A percentile compares a stretch with the other conserved stretches of the same genome.
Conservation (phyloP, 192 early-diverging fungal genomes). For the Backusella tarrabulga region DNA sequence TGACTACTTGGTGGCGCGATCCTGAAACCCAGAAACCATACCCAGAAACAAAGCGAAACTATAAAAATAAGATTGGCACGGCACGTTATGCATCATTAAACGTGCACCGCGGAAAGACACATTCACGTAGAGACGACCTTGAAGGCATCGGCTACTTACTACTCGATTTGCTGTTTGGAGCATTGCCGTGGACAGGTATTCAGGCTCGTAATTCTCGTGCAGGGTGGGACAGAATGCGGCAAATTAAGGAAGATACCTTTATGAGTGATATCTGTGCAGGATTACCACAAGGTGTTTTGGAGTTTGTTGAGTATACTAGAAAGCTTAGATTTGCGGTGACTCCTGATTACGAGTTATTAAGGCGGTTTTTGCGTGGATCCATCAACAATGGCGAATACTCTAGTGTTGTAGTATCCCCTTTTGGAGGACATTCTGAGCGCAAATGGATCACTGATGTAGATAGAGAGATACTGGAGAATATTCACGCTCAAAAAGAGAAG, state of each 20-base stretch:
- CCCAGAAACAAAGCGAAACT: conserved; percentile 34
- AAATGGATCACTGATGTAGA: conserved; percentile 6
- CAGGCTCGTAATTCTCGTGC: conserved; percentile 77
- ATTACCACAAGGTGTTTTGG: conserved; percentile 69
- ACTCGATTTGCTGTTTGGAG: conserved; percentile 72
- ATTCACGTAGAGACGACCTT: conserved; percentile 82
- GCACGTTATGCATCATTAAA: conserved; percentile 85
- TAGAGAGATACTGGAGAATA: neutral
- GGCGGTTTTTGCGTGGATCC: conserved; percentile 31
- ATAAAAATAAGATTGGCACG: conserved; percentile 64
- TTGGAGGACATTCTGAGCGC: conserved; percentile 9
- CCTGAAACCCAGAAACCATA: conserved; percentile 40
- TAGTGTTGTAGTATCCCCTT: conserved; percentile 5
- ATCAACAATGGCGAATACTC: conserved; percentile 16
- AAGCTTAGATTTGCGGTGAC: conserved; percentile 72
- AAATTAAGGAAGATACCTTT: conserved; percentile 74
- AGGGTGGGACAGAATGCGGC: conserved; percentile 87
- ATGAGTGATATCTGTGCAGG: conserved; percentile 78
- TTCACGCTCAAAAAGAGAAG: neutral
- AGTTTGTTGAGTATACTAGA: conserved; percentile 68
- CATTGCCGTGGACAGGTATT: conserved; percentile 84
- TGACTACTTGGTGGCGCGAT: conserved; percentile 47
- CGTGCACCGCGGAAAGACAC: conserved; percentile 80
- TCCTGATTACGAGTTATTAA: conserved; percentile 77
- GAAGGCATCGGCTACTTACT: conserved; percentile 84